A percentile compares a stretch with the other conserved stretches of the same genome.
These are phyloP conservation scores for Epichloe scottii DNA, from an alignment of 2,329 filamentous ascomycete genomes.

Conservation along the genomic window DNA sequence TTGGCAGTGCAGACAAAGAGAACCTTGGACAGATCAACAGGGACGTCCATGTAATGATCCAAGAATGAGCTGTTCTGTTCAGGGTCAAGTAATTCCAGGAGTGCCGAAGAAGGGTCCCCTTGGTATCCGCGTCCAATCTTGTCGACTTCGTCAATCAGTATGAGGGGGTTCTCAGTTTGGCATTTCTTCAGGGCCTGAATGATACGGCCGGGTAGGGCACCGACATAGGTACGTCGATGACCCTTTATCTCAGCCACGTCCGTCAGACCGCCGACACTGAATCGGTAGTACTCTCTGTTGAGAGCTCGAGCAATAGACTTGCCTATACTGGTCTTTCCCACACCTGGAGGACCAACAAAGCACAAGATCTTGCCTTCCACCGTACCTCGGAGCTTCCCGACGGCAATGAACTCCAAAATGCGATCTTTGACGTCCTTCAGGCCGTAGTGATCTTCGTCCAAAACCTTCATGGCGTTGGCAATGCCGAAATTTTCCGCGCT, in stretches of 20 bases:
- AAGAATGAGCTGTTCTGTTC: constrained; percentile 97
- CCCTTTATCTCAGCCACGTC: constrained; percentile 99
- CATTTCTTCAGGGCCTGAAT: constrained; percentile 98
- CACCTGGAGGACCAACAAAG: constrained; percentile 92
- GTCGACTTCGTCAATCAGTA: constrained; percentile 94
- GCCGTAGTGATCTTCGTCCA: constrained; percentile 95
- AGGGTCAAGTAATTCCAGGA: constrained; percentile 87
- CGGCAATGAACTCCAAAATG: constrained; percentile 95
- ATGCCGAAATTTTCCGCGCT: constrained; percentile 97
- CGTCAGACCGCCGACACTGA: constrained; percentile 91
- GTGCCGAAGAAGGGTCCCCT: constrained; percentile 86
- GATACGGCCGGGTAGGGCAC: constrained; percentile 86
- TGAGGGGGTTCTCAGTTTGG: constrained; percentile 93
- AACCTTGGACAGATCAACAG: constrained; percentile 93
- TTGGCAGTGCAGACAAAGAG: constrained; percentile 98
- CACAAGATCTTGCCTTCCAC: constrained; percentile 98
- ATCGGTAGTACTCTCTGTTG: constrained; percentile 94
- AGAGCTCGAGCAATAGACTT: constrained; percentile 93
- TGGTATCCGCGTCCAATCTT: constrained; percentile 96
- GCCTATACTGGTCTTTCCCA: constrained; percentile 97
- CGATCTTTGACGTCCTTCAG: constrained; percentile 97
- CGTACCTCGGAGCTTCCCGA: constrained; percentile 90
- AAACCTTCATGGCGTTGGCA: constrained; percentile 72
- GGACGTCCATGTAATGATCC: constrained; percentile 97
- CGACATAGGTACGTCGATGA: constrained; percentile 90